phyloP scores from a whole-genome alignment of 208 protist species.

The Acanthamoeba quina region DNA sequence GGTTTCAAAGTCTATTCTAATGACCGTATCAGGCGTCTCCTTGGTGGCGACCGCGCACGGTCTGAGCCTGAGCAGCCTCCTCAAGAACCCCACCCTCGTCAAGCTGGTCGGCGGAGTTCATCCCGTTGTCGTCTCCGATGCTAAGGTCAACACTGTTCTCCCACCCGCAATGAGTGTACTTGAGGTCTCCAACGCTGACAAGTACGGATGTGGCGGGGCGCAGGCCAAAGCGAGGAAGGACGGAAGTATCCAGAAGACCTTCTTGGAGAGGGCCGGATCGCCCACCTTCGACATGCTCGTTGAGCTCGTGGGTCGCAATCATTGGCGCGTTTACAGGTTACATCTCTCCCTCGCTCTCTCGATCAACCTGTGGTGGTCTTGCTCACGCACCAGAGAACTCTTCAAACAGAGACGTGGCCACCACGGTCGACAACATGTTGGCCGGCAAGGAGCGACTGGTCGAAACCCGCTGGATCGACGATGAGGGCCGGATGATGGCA shows the following conservation, averaged over 20 bases:
- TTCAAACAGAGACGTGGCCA: slow-evolving; percentile 7
- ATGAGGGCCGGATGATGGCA: not conserved
- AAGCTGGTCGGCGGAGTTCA: slow-evolving; percentile 65
- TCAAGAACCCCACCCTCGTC: slow-evolving; percentile 22
- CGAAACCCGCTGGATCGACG: slow-evolving; percentile 18
- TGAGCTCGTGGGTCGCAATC: slow-evolving; percentile 33
- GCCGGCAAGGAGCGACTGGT: slow-evolving; percentile 32
- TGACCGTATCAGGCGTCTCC: slow-evolving; percentile 62
- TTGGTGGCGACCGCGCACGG: slow-evolving; percentile 73
- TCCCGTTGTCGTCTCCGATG: slow-evolving; percentile 47
- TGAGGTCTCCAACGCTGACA: too few species aligned
- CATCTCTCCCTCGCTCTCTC: not conserved
- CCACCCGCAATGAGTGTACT: too few species aligned
- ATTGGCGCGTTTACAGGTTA: slow-evolving; percentile 56
- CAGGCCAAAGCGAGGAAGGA: not conserved
- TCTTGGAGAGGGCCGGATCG: slow-evolving; percentile 37
- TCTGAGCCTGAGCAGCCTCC: slow-evolving; percentile 4
- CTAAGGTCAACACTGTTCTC: not conserved
- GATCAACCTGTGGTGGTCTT: not conserved
- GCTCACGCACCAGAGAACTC: not conserved
- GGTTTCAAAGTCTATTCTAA: too few species aligned
- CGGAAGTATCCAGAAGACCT: slow-evolving; percentile 44
- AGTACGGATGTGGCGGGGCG: not conserved
- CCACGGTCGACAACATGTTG: slow-evolving; percentile 53
- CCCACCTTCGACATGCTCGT: slow-evolving; percentile 70